Evolutionary conservation across 2,329 filamentous ascomycete genomes (phyloP), one percentile per base, ranked within the genome.

Genomic region (Fusarium praegraminearum): DNA sequence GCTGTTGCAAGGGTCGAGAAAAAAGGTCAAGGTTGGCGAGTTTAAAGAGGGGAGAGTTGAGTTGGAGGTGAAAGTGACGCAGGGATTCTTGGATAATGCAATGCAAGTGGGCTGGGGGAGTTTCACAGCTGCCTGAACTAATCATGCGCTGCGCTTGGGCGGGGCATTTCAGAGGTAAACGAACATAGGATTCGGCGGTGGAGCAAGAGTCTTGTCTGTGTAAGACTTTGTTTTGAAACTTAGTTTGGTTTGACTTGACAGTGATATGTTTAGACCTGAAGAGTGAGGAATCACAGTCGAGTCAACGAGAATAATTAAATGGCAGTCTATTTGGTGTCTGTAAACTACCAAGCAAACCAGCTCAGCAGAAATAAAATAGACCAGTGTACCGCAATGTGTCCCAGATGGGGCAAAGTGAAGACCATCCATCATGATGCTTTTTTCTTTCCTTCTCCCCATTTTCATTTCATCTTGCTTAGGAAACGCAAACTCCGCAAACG

Each of bases 71-170:
- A 67, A 64, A 70, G 73, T 75, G 73, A 75, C 73, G 73, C 51
- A 62, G 56, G 57, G 62, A 65, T 59, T n/a, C 53, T 64, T 49
- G 60, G 40, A 33, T n/a, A 47, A 36, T 40, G 33, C 35, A 40
- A 51, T 63, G 52, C 33, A 53, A 52, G 56, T 66, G 62, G 65
- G 55, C 45, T 69, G 38, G 44, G 60, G 52, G 43, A 51, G 72
- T 74, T 74, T 74, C 70, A 72, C 47, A 73, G 68, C 59, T 72
- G 72, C 68, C 72, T 70, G 68, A 70, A 67, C 68, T 72, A 72
- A 73, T 68, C 73, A 63, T 63, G 50, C 43, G 22, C 50, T 57
- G 59, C 43, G 57, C 16, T 38, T 52, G 44, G 47, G 51, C 26
- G 47, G 44, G 57, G 52, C 43, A 43, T 11, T 72, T 46, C 44